Evolutionary conservation across 169 alveolate species (phyloP), one percentile per base, ranked within the genome.

Genomic region (Fabrea salina): DNA sequence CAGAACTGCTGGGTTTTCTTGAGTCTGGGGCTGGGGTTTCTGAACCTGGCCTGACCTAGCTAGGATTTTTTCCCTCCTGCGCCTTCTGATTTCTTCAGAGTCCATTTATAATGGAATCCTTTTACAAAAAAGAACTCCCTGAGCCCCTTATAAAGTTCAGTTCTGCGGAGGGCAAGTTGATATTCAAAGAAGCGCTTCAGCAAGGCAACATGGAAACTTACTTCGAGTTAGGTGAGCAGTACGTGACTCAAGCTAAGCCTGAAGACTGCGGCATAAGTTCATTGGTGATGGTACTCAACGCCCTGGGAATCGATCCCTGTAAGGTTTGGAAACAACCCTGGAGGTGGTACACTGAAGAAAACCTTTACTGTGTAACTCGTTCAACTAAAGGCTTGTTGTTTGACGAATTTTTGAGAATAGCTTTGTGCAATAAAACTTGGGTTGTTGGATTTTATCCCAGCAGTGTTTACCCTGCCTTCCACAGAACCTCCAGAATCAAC

Each of bases 281-380:
- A 16, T 70, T 86, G 27, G 80, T 79, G 27, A 86, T 86, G 89
- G 87, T 86, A 7, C 54, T 86, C 13, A 86, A 86, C 59, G 58
- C 87, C 32, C 49, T 86, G 43, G 82, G 80, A 50, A 79, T 82
- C 2, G 92, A 86, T 35, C 92, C 92, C 16, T 54, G 50, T 8
- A 76, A 75, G 19, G 79, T 56, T 16, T 86, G 92, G 92, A 78
- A 82, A 53, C 84, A 84, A 47, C 84, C 84, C 40, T 86, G 92
- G 90, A 59, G 92, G 43, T 86, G 92, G 92, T 79, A 59, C 51
- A 35, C 85, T 7, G 92, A 86, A 66, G 87, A 83, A 30, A 57
- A 68, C 22, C 44, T 86, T 3, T 49, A 67, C 39, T 84, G 92
- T 50, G 77, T 75, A 8, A 56, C 68, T 50, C 22, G 54, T 33